Conservation (phyloP, 495 filamentous ascomycete species). For the Penicillium longicatenatum region DNA sequence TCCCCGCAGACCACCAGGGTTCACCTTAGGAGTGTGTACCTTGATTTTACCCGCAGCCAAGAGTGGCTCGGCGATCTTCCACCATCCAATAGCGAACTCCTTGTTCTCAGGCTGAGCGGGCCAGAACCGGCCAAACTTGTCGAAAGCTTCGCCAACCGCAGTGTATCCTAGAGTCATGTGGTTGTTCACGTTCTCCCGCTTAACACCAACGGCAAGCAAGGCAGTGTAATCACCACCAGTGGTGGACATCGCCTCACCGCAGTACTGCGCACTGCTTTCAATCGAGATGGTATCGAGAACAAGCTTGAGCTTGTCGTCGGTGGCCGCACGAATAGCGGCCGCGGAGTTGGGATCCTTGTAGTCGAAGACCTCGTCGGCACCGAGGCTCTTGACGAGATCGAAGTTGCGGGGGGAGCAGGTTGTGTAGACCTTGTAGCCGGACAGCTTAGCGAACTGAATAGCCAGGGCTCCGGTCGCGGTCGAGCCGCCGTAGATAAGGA, state of each 20-base stretch:
- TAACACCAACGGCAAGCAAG: slow-evolving; percentile 26
- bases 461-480: slow-evolving; percentile 58
- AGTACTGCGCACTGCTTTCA: slow-evolving; percentile 36
- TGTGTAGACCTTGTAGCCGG: slow-evolving; percentile 38
- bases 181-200: slow-evolving; percentile 36
- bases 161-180: slow-evolving; percentile 39
- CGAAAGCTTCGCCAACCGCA: slow-evolving; percentile 39
- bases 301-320: slow-evolving; percentile 41
- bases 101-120: slow-evolving; percentile 39
- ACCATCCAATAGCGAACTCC: slow-evolving; percentile 2
- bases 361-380: slow-evolving; percentile 44
- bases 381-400: slow-evolving; percentile 34
- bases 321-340: slow-evolving; percentile 35
- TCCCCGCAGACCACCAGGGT: slow-evolving; percentile 47
- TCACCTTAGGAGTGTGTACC: slow-evolving; percentile 49
- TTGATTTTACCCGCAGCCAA: slow-evolving; percentile 36
- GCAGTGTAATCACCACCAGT: slow-evolving; percentile 33
- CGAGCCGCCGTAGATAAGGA: slow-evolving; percentile 59
- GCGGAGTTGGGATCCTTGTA: slow-evolving; percentile 36
- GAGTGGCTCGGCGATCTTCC: not conserved
- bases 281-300: slow-evolving; percentile 45
- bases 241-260: slow-evolving; percentile 41
- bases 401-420: slow-evolving; percentile 47
- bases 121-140: slow-evolving; percentile 25
- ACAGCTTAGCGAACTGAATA: slow-evolving; percentile 56